These are phyloP conservation scores for Apiospora aurea DNA, from an alignment of 2,329 filamentous ascomycete genomes.

Conservation along the genomic window DNA sequence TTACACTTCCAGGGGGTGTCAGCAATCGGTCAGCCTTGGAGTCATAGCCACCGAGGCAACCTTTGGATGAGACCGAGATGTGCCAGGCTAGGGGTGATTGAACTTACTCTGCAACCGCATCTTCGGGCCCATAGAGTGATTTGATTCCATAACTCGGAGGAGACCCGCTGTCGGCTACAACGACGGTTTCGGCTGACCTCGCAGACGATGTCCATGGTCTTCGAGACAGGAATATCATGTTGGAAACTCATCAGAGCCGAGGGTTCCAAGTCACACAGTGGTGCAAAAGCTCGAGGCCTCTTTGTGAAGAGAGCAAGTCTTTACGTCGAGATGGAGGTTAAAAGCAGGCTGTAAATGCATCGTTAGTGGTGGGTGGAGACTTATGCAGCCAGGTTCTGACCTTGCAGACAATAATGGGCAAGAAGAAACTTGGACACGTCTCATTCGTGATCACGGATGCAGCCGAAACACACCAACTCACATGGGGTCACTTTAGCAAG, in stretches of 20 bases:
- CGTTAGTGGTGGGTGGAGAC: background rate
- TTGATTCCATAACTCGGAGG: background rate
- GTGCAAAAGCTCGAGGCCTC: too few species aligned
- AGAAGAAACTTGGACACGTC: background rate
- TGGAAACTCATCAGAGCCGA: too few species aligned
- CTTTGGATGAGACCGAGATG: too few species aligned
- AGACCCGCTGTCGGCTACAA: background rate
- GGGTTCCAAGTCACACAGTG: too few species aligned
- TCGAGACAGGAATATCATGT: background rate
- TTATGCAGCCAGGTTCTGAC: background rate
- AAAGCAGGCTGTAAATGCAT: background rate
- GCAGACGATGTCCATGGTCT: background rate
- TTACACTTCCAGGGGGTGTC: background rate
- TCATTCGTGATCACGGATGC: background rate
- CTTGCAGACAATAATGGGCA: background rate
- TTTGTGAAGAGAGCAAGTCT: background rate
- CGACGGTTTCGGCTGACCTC: background rate
- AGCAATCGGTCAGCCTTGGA: too few species aligned
- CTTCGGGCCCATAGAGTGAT: background rate
- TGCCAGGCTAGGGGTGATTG: too few species aligned
- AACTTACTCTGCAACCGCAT: background rate
- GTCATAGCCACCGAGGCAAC: too few species aligned
- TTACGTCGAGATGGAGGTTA: background rate
- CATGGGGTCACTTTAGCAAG: background rate
- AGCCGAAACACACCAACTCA: background rate